phyloP scores from a whole-genome alignment of 208 protist species.

The Trypanosoma mega region DNA sequence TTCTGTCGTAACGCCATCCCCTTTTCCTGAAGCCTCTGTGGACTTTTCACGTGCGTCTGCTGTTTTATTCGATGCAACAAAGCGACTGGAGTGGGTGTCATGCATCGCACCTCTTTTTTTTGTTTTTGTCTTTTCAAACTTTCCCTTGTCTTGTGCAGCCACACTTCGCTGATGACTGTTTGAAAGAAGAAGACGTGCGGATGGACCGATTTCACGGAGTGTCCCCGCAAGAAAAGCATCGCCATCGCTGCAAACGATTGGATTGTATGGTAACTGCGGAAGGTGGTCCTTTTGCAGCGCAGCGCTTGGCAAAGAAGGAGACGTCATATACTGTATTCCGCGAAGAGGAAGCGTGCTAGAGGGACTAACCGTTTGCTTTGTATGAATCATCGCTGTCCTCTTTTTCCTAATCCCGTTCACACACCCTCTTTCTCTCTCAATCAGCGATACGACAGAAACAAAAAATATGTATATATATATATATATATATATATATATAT shows the following conservation, averaged over 20 bases:
- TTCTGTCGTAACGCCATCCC: not conserved
- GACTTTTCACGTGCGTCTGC: not conserved
- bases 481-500: too few relatives aligned
- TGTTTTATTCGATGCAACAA: slow-evolving; percentile 8
- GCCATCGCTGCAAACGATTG: slow-evolving; percentile 3
- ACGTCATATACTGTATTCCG: slow-evolving; percentile 54
- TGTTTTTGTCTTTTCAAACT: not conserved
- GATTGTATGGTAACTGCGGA: slow-evolving; percentile 18
- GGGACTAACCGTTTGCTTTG: not conserved
- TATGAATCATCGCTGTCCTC: slow-evolving; percentile 1
- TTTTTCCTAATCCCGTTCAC: too few relatives aligned
- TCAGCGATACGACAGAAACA: too few relatives aligned
- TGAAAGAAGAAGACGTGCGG: slow-evolving; percentile 37
- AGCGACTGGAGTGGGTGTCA: too few relatives aligned
- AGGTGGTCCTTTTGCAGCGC: slow-evolving; percentile 21
- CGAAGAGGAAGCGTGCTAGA: slow-evolving; percentile 37
- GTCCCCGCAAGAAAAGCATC: slow-evolving; percentile 10
- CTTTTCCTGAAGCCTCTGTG: not conserved
- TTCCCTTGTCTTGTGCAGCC: not conserved
- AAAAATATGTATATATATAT: too few relatives aligned
- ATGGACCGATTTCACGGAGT: slow-evolving; percentile 53
- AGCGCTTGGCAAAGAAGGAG: slow-evolving; percentile 43
- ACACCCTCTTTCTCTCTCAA: too few relatives aligned
- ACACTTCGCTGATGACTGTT: not conserved
- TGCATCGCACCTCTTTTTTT: not conserved